Base-by-base conservation (phyloP, 257 asterid species). In the Galeopsis tetrahit region DNA sequence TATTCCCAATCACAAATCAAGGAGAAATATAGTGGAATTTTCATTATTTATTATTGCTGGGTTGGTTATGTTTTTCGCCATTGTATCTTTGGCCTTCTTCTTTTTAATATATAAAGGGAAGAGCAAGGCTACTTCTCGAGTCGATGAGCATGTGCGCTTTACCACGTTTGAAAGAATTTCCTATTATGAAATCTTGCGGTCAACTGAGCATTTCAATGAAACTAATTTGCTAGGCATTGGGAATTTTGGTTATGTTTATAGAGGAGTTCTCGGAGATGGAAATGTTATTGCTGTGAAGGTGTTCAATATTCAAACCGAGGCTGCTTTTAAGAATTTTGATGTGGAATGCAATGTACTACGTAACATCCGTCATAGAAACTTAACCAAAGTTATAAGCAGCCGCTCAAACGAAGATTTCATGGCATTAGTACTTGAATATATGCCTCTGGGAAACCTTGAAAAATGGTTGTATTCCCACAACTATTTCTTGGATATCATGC, bases 361-460 rank as follows among this genome's bases (percentile, higher is more conserved):
- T 21, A 21, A 21, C 28, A 21, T 21, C 28, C 28, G 28, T 21
- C 28, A 21, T 21, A 21, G 28, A 21, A 76, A 44, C 60, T 71
- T 82, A 1, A 73, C 71, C 0, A 76, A 70, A 49, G 78, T 82
- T 58, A 72, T 79, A 7, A 49, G 79, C 28, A 64, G 69, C 44
- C 76, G 84, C 34, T 79, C 84, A 1, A 82, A 63, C 11, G 44
- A 6, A 21, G 84, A 82, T 14, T 82, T 82, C 62, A 75, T 48
- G 48, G 82, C 85, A 10, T 31, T 77, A 34, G 46, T 81, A 35
- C 82, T 81, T 39, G 80, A 77, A 51, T 81, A 68, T 48, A 69
- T 21, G 28, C 28, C 28, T 21, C 28, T 21, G 28, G 28, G 28
- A 21, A 21, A 21, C 28, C 28, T 21, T 21, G 28, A 21, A 21